A percentile compares a stretch with the other conserved stretches of the same genome.
Evolutionary conservation across 768 basidiomycete species (phyloP).

Genomic region (Cyclocybe aegerita): DNA sequence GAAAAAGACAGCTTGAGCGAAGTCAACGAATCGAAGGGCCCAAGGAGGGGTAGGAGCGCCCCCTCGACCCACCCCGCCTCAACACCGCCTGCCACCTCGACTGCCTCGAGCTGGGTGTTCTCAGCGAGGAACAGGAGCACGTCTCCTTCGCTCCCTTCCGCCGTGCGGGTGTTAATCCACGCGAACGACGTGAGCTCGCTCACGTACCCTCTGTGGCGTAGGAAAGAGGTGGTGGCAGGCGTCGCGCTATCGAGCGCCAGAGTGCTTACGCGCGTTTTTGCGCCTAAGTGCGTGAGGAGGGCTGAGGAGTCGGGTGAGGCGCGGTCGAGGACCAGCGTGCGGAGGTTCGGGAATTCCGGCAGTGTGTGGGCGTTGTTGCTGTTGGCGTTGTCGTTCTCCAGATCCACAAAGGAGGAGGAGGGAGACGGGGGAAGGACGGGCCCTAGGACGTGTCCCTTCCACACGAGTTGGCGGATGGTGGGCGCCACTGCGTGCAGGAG

Average conservation of each 20-base stretch:
- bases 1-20: slow-evolving; percentile 25
- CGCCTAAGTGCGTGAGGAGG: slow-evolving; percentile 3
- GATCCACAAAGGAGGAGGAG: too few relatives aligned
- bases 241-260: slow-evolving; percentile 14
- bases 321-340: slow-evolving; percentile 16
- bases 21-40: slow-evolving; percentile 16
- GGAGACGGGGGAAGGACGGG: too few relatives aligned
- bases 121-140: slow-evolving; percentile 18
- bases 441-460: slow-evolving; percentile 10
- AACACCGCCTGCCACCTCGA: slow-evolving; percentile 17
- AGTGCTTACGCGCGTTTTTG: slow-evolving; percentile 9
- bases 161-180: slow-evolving; percentile 15
- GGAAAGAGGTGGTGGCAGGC: slow-evolving; percentile 2
- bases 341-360: slow-evolving; percentile 17
- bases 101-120: slow-evolving; percentile 24
- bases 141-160: slow-evolving; percentile 4
- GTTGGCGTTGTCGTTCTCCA: slow-evolving; percentile 1
- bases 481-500: slow-evolving; percentile 8
- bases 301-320: slow-evolving; percentile 1
- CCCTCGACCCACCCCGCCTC: slow-evolving; percentile 15
- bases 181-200: slow-evolving; percentile 20
- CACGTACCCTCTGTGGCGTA: slow-evolving; percentile 18
- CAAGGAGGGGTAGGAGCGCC: slow-evolving; percentile 17
- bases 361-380: not conserved
- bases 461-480: slow-evolving; percentile 20